A percentile compares a stretch with the other conserved stretches of the same genome.
Evolutionary conservation across 2,329 filamentous ascomycete genomes (phyloP).

Genomic region (Pestalotiopsis sp.): DNA sequence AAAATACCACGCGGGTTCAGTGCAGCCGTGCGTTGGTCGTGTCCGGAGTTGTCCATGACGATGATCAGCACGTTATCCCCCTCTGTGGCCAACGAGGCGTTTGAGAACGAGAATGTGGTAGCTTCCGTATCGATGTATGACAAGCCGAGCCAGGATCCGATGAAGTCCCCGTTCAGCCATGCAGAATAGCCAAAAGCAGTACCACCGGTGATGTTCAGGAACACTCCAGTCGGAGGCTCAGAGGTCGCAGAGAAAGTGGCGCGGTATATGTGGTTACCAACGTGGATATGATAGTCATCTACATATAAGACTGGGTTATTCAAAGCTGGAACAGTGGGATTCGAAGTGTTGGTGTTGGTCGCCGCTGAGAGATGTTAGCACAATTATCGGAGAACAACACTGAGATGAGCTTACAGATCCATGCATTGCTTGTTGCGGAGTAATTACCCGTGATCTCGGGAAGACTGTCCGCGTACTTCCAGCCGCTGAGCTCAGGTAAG

Average conservation of each 20-base stretch:
- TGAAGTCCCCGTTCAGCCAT: slow-evolving; percentile 58
- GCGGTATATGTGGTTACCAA: slow-evolving; percentile 56
- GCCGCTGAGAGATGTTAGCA: slow-evolving; percentile 34
- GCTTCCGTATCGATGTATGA: slow-evolving; percentile 39
- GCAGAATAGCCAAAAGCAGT: slow-evolving; percentile 59
- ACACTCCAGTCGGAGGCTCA: slow-evolving; percentile 42
- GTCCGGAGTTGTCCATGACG: slow-evolving; percentile 62
- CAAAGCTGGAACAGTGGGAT: slow-evolving; percentile 45
- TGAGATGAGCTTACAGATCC: slow-evolving; percentile 37
- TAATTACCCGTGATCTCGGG: slow-evolving; percentile 49
- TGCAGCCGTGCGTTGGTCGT: slow-evolving; percentile 54
- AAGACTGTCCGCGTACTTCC: slow-evolving; percentile 51
- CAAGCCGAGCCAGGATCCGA: slow-evolving; percentile 58
- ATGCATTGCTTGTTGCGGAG: slow-evolving; percentile 42
- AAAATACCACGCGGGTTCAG: slow-evolving; percentile 54
- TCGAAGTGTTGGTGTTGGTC: slow-evolving; percentile 51
- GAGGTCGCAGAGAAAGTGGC: slow-evolving; percentile 48
- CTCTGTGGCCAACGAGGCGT: slow-evolving; percentile 43
- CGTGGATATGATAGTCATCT: slow-evolving; percentile 58
- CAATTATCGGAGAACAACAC: background rate
- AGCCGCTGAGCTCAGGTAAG: slow-evolving; percentile 44
- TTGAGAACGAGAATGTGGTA: slow-evolving; percentile 51
- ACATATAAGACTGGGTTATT: slow-evolving; percentile 59
- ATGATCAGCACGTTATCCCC: slow-evolving; percentile 53
- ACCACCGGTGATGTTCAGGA: slow-evolving; percentile 56